A percentile compares a stretch with the other conserved stretches of the same genome.
phyloP scores from a whole-genome alignment of 768 basidiomycete genomes.

The Pulveroboletus frians region DNA sequence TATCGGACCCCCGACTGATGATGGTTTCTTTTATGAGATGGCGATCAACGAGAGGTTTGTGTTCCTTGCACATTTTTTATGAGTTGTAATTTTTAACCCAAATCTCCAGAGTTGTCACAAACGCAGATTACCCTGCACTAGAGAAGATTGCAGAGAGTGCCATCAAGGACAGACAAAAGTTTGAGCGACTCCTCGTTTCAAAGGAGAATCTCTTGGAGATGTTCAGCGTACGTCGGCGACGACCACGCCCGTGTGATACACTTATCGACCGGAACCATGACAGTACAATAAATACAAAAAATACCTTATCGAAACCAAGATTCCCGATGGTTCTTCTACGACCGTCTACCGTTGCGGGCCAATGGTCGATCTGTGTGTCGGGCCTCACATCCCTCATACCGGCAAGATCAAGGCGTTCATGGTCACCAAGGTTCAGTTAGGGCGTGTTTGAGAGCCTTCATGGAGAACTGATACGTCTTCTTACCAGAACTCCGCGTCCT shows the following conservation, averaged over 20 bases:
- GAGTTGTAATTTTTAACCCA: not conserved
- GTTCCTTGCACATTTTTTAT: not conserved
- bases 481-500: constrained; percentile 89
- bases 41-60: constrained; percentile 70
- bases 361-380: constrained; percentile 95
- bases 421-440: constrained; percentile 74
- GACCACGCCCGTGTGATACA: not conserved
- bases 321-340: constrained; percentile 92
- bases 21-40: constrained; percentile 99
- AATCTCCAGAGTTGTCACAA: constrained; percentile 59
- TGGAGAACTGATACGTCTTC: not conserved
- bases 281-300: constrained; percentile 99
- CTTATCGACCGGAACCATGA: constrained; percentile 1
- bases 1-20: constrained; percentile 93
- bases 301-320: constrained; percentile 91
- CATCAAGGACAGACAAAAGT: constrained; percentile 95
- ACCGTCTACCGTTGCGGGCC: constrained; percentile 99
- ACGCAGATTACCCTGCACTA: constrained; percentile 79
- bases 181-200: constrained; percentile 87
- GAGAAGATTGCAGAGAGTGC: constrained; percentile 86
- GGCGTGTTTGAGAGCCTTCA: not conserved
- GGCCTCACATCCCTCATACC: constrained; percentile 97
- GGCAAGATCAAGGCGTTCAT: constrained; percentile 97
- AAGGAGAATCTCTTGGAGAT: constrained; percentile 96
- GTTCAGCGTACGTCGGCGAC: constrained; percentile 70